Base-by-base conservation (phyloP, 306 rosid species). In the Phaseolus lunatus region DNA sequence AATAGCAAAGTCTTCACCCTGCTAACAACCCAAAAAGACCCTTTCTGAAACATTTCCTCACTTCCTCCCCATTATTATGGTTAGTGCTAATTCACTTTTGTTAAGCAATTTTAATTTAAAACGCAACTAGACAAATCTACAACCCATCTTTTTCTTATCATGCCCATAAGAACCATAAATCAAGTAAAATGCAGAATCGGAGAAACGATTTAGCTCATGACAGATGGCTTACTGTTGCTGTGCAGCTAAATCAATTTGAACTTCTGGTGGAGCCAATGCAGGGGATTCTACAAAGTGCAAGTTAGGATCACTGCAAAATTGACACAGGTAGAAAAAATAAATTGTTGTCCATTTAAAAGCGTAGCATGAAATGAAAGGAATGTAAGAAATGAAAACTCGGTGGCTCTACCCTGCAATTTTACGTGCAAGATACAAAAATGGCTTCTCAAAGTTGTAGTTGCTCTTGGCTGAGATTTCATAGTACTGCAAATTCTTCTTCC, bases 261-360 rank as follows among this genome's bases (percentile, higher is more conserved):
- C 94, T 68, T 93, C 98, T 1, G 98, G 98, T 20, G 98, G 98
- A 61, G 93, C 93, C 76, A 93, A 70, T 3, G 98, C 98, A 13
- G 98, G 98, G 37, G 97, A 86, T 76, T 92, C 97, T 2, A 92
- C 97, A 24, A 92, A 92, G 75, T 92, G 97, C 82, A 92, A 76
- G 66, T 89, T 91, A 4, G 94, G 67, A 77, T 92, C 96, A 2
- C 96, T 92, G 83, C 85, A 90, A 81, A 58, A 81, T 41, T 58
- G 9, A 26, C 24, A 53, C n/a, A n/a, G n/a, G 11, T 20, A 16
- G 3, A 61, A 58, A 19, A 53, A n/a, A 33, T 45, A 19, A 79
- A 65, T 29, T 16, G 1, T 73, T 12, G 39, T 59, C 23, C 26
- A 70, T 16, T 10, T 11, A 6, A n/a, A 0, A 19, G 7, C 18